These are phyloP conservation scores for Podaxis carcinomalis DNA, from an alignment of 768 basidiomycete species.

Conservation along the genomic window DNA sequence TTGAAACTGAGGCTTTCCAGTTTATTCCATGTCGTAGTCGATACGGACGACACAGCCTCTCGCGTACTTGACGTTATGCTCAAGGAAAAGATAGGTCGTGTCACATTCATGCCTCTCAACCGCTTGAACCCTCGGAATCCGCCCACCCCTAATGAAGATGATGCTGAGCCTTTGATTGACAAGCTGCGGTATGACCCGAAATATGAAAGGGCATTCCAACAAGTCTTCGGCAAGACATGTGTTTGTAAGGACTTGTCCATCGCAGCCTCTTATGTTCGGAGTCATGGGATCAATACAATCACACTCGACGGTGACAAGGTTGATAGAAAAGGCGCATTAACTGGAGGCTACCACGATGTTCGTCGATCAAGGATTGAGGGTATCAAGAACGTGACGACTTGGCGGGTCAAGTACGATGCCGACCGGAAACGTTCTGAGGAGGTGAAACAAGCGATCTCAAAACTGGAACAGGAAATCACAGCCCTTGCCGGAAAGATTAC, in stretches of 20 bases:
- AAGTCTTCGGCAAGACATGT: conserved; percentile 97
- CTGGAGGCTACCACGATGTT: conserved; percentile 94
- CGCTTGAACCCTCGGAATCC: conserved; percentile 77
- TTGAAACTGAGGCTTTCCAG: conserved; percentile 34
- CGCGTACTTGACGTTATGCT: conserved; percentile 92
- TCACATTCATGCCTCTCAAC: conserved; percentile 98
- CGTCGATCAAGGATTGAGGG: conserved; percentile 87
- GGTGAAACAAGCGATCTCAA: conserved; percentile 64
- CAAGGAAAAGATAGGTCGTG: conserved; percentile 87
- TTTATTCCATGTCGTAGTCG: conserved; percentile 96
- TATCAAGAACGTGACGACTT: conserved; percentile 69
- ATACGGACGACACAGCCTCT: conserved; percentile 91
- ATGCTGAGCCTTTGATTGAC: conserved; percentile 76
- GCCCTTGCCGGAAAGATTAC: conserved; percentile 68
- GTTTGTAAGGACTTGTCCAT: conserved; percentile 91
- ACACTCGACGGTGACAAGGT: conserved; percentile 98
- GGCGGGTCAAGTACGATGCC: conserved; percentile 67
- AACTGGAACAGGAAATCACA: conserved; percentile 86
- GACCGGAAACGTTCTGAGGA: conserved; percentile 66
- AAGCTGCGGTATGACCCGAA: conserved; percentile 73
- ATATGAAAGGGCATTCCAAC: conserved; percentile 85
- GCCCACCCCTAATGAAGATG: conserved; percentile 63
- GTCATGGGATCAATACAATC: conserved; percentile 93
- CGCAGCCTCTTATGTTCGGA: conserved; percentile 91
- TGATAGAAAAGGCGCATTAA: conserved; percentile 92